Percentiles rank a stretch among this genome's conserved stretches.
These are phyloP conservation scores for Trichaptum fuscoviolaceum DNA, from an alignment of 768 basidiomycete genomes.

Conservation along the genomic window DNA sequence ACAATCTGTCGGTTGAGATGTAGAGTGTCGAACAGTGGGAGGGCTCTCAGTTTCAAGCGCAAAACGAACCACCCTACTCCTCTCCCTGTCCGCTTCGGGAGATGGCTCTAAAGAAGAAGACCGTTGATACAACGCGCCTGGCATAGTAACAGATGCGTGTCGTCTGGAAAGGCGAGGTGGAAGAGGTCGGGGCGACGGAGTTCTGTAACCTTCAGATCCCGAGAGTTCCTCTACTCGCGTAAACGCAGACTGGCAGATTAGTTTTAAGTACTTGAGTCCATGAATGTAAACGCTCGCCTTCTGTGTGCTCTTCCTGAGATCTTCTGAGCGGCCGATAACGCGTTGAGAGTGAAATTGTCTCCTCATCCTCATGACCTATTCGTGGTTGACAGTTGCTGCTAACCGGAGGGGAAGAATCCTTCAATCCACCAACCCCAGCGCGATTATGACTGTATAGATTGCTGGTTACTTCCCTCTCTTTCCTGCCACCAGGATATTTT, in stretches of 20 bases:
- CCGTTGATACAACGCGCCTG: conserved; percentile 71
- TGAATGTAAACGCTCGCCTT: not conserved
- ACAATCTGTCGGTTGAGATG: not conserved
- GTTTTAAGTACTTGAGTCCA: not conserved
- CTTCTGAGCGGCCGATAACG: not conserved
- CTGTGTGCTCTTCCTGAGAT: not conserved
- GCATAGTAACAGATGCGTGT: conserved; percentile 60
- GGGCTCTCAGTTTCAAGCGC: conserved; percentile 15
- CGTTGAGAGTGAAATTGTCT: not conserved
- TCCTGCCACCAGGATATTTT: too few relatives aligned
- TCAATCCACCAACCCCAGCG: not conserved
- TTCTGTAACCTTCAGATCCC: conserved; percentile 18
- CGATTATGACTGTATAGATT: not conserved
- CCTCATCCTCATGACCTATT: not conserved
- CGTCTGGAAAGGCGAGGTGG: conserved; percentile 30
- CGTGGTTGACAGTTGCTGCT: not conserved
- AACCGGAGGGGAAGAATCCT: not conserved
- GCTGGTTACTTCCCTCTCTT: too few relatives aligned
- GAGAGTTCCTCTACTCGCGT: conserved; percentile 20
- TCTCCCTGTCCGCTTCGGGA: conserved; percentile 12
- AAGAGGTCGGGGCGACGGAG: conserved; percentile 30
- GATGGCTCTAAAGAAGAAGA: conserved; percentile 56
- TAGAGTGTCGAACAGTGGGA: not conserved
- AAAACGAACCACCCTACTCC: conserved; percentile 38
- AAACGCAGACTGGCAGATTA: conserved; percentile 4